Percentiles rank a stretch among this genome's conserved stretches.
Conservation (phyloP, 768 basidiomycete species). For the Boletus bicolor region DNA sequence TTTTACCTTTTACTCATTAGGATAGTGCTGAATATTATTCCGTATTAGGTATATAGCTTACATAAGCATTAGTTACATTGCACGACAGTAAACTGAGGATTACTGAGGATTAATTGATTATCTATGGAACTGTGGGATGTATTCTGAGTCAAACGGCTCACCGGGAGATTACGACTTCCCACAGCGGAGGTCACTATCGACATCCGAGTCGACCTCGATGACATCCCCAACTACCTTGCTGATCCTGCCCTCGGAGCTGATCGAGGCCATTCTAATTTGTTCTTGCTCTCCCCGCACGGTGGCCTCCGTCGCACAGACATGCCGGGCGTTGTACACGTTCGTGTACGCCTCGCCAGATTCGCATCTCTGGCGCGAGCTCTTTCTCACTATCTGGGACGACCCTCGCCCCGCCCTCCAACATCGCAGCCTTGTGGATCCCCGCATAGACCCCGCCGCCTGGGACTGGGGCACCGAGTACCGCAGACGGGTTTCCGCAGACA, state of each 20-base stretch:
- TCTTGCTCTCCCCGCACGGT: slow-evolving; percentile 32
- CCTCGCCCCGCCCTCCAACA: slow-evolving; percentile 37
- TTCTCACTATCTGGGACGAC: slow-evolving; percentile 49
- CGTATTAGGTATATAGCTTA: too few relatives aligned
- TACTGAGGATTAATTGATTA: neutral
- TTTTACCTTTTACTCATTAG: too few relatives aligned
- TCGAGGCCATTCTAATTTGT: slow-evolving; percentile 36
- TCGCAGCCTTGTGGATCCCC: slow-evolving; percentile 24
- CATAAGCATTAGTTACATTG: too few relatives aligned
- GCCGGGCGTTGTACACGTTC: slow-evolving; percentile 32
- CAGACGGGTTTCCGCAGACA: slow-evolving; percentile 21
- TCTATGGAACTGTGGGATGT: neutral
- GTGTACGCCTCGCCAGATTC: slow-evolving; percentile 34
- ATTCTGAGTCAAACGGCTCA: neutral
- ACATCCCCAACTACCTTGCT: neutral
- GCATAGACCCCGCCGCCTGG: slow-evolving; percentile 14
- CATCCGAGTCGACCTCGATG: neutral
- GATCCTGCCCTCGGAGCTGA: slow-evolving; percentile 39
- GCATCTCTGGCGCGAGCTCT: slow-evolving; percentile 49
- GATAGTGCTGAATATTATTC: too few relatives aligned
- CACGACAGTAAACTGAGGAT: too few relatives aligned
- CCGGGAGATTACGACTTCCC: neutral
- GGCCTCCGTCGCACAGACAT: slow-evolving; percentile 37
- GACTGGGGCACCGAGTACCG: slow-evolving; percentile 28
- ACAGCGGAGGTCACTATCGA: neutral